Conservation (phyloP, 176 grass and related monocot genomes). For the Carex kokanica region DNA sequence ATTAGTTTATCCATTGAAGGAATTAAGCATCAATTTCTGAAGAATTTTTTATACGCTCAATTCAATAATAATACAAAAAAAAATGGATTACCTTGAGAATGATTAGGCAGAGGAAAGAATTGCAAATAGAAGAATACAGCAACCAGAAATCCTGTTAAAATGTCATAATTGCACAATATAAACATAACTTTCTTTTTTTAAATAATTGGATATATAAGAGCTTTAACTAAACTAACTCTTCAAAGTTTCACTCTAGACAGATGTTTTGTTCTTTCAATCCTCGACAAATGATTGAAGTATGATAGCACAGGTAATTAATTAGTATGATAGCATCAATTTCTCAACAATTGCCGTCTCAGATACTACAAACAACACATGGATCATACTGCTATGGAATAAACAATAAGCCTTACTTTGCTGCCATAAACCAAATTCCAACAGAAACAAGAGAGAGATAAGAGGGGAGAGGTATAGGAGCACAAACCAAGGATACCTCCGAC, state of each 20-base stretch:
- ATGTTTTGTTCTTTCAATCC: no score
- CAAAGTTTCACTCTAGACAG: background rate
- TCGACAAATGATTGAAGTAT: background rate
- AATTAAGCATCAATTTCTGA: background rate
- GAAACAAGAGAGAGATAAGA: background rate
- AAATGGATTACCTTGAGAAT: slow-evolving; percentile 49
- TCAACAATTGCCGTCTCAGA: background rate
- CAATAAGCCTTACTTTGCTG: background rate
- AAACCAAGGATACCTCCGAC: slow-evolving; percentile 60
- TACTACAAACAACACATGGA: background rate
- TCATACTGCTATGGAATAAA: background rate
- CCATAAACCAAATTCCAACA: background rate
- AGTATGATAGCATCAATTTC: background rate
- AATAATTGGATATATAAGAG: background rate
- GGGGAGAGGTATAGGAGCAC: background rate
- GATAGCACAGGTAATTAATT: no score
- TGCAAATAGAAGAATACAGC: slow-evolving; percentile 67
- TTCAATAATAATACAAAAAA: background rate
- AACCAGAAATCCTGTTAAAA: slow-evolving; percentile 46
- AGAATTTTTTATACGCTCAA: background rate
- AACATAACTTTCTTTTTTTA: background rate
- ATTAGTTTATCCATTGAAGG: background rate
- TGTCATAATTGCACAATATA: background rate
- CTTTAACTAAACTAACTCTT: background rate
- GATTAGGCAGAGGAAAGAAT: slow-evolving; percentile 72